Percentiles rank a stretch among this genome's conserved stretches.
Evolutionary conservation across 1,284 basidiomycete genomes (phyloP).

Genomic region (Heterobasidion occidentale): DNA sequence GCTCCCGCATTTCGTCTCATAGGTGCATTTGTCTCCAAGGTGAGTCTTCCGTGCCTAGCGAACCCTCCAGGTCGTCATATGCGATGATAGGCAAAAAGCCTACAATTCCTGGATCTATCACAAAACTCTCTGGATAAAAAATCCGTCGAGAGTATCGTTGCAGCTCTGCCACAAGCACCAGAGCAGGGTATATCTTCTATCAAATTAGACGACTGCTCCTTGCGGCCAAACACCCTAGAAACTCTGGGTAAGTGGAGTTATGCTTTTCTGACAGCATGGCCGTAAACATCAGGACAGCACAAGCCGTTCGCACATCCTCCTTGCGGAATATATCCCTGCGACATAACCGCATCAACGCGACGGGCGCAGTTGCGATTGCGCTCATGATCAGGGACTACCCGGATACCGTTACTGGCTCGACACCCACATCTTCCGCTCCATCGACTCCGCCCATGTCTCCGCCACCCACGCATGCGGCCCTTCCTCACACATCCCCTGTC

Average conservation of each 20-base stretch:
- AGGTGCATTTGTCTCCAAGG: conserved; percentile 73
- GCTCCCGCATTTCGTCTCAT: conserved; percentile 74
- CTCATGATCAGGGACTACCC: conserved; percentile 95
- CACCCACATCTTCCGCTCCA: conserved; percentile 19
- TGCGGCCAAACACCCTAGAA: conserved; percentile 70
- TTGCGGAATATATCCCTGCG: conserved; percentile 83
- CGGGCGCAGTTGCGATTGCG: conserved; percentile 85
- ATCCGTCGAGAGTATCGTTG: conserved; percentile 75
- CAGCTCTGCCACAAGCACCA: conserved; percentile 51
- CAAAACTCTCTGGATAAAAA: conserved; percentile 84
- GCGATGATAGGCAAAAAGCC: conserved; percentile 49
- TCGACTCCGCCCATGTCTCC: conserved; percentile 19
- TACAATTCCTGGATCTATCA: conserved; percentile 86
- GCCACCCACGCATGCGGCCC: conserved; percentile 13
- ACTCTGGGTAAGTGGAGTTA: conserved; percentile 51
- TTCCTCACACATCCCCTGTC: conserved; percentile 5
- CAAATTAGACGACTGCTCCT: conserved; percentile 74
- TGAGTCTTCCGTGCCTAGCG: conserved; percentile 20
- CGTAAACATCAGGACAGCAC: conserved; percentile 37
- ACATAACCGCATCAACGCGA: conserved; percentile 75
- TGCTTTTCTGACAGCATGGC: not conserved
- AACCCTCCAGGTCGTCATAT: conserved; percentile 1
- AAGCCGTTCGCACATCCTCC: conserved; percentile 74
- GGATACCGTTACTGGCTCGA: conserved; percentile 42
- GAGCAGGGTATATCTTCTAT: conserved; percentile 65